These are phyloP conservation scores for Amaranthus palmeri DNA, from an alignment of 148 eudicot species.

Conservation along the genomic window DNA sequence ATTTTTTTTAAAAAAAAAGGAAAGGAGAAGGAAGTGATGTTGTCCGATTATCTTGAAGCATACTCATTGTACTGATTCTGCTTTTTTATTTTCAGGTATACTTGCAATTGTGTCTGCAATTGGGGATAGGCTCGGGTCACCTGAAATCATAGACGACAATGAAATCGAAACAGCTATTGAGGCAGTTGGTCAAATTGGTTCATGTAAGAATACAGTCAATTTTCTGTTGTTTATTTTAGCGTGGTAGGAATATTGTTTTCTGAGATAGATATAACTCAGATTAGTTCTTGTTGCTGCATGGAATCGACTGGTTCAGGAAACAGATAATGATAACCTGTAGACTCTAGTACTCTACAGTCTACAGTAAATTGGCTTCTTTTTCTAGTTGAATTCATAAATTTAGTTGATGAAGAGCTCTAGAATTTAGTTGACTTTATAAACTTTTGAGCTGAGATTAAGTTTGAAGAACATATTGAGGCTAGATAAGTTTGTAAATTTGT, in stretches of 20 bases:
- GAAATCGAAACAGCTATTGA: conserved; percentile 88
- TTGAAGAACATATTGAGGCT: background rate
- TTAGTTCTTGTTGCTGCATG: background rate
- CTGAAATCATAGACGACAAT: conserved; percentile 61
- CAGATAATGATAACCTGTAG: background rate
- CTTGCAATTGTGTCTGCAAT: conserved; percentile 54
- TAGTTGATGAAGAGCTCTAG: background rate
- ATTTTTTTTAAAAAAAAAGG: background rate
- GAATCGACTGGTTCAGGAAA: background rate
- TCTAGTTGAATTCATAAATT: background rate
- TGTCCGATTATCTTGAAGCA: conserved; percentile 1
- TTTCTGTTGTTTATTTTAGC: background rate
- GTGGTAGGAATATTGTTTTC: background rate
- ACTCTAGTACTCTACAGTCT: background rate
- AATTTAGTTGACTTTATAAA: background rate
- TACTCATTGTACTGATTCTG: background rate
- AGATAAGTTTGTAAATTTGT: too few species aligned
- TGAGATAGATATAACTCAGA: too few species aligned
- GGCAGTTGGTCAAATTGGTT: conserved; percentile 86
- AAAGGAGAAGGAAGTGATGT: background rate
- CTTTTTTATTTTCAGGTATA: conserved; percentile 36
- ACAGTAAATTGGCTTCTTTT: background rate
- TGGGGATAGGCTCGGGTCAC: conserved; percentile 43
- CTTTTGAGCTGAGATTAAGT: background rate
- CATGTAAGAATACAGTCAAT: conserved; percentile 46